Conservation (phyloP, 257 asterid genomes). For the Jaltomata sinuosa region DNA sequence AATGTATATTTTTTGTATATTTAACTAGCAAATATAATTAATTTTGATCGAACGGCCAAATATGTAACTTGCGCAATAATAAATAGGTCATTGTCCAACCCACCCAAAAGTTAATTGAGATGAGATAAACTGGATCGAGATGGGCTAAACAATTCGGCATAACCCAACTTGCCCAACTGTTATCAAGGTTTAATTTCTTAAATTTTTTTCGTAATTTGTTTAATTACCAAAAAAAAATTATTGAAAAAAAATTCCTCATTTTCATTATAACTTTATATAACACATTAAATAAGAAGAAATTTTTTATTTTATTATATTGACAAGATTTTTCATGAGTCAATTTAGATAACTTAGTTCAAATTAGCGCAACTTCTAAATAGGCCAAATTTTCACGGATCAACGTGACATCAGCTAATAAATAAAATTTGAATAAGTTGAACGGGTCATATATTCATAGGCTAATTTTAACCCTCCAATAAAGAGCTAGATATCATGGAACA, state of each 20-base stretch:
- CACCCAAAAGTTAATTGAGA: background rate
- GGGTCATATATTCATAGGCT: background rate
- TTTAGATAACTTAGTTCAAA: background rate
- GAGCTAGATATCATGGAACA: background rate
- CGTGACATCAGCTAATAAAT: background rate
- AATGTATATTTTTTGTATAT: no score
- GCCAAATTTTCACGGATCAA: background rate
- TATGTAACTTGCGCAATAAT: no score
- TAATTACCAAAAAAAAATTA: background rate
- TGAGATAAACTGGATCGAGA: background rate
- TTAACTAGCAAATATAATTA: no score
- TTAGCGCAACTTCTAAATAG: background rate
- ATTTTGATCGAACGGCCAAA: no score
- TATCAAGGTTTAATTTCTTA: background rate
- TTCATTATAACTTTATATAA: background rate
- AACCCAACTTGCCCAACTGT: background rate
- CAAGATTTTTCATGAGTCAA: background rate
- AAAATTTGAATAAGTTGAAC: background rate
- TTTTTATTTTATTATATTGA: background rate
- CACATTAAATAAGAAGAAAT: background rate
- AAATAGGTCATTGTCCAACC: background rate
- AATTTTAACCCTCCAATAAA: background rate
- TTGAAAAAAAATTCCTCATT: background rate
- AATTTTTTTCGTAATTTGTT: background rate
- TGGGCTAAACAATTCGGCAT: background rate